These are phyloP conservation scores for Pueraria montana DNA, from an alignment of 306 rosid species.

Conservation along the genomic window DNA sequence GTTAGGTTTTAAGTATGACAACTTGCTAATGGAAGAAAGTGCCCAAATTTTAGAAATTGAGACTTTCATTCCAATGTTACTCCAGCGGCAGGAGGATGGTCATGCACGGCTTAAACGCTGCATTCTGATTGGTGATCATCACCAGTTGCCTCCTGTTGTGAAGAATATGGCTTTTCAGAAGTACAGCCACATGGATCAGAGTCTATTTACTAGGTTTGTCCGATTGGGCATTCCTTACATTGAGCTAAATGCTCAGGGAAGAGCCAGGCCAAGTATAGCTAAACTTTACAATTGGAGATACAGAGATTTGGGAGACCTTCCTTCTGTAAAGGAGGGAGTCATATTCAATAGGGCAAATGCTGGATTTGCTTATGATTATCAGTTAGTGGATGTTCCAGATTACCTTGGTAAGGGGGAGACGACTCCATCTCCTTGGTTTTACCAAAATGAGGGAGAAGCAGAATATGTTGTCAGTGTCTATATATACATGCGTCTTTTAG, in stretches of 20 bases:
- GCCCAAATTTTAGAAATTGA: conserved; percentile 98
- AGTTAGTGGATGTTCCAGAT: conserved; percentile 93
- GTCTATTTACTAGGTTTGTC: conserved; percentile 95
- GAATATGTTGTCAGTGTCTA: conserved; percentile 95
- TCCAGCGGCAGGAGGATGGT: conserved; percentile 99
- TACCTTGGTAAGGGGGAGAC: conserved; percentile 92
- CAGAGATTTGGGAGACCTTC: conserved; percentile 96
- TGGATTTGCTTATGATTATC: conserved; percentile 97
- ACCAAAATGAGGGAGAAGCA: conserved; percentile 98
- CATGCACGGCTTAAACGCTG: conserved; percentile 98
- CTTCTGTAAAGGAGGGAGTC: conserved; percentile 73
- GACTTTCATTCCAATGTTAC: conserved; percentile 98
- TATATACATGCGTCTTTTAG: conserved; percentile 91
- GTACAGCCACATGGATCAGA: conserved; percentile 99
- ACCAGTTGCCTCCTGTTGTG: conserved; percentile 98
- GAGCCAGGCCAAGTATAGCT: conserved; percentile 97
- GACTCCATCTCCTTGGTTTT: conserved; percentile 99
- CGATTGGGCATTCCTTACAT: conserved; percentile 97
- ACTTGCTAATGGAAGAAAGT: conserved; percentile 99
- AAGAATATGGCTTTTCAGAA: conserved; percentile 99
- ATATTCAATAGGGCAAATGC: conserved; percentile 83
- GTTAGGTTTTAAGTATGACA: conserved; percentile 98
- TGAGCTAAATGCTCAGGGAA: conserved; percentile 99
- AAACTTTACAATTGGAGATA: conserved; percentile 96
- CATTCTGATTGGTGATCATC: conserved; percentile 97